Base-by-base conservation (phyloP, 306 rosid genomes). In the Quercus agrifolia region DNA sequence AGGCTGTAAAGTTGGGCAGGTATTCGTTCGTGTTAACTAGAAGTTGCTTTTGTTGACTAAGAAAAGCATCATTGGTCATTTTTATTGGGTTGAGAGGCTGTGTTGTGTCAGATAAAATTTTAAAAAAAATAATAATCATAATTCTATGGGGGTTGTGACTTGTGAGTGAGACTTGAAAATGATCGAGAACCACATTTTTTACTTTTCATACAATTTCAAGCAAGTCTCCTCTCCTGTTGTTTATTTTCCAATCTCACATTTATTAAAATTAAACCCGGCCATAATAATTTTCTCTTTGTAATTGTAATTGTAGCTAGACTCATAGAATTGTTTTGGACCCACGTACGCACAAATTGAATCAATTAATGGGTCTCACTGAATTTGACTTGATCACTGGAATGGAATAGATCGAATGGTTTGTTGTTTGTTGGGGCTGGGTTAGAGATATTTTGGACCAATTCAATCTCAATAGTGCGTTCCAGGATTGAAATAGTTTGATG, bases 41-140 rank as follows among this genome's bases (percentile, higher is more conserved):
- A 41, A 77, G 91, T 70, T 85, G 93, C 83, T 79, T 87, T 87
- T 90, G 82, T 87, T 87, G 93, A 90, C 93, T 63, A 59, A 77
- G 21, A 61, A 55, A 25, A 5, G 78, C 73, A 73, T 41, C 30
- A 66, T 82, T 80, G 71, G 56, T 77, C 78, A 75, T 25, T 68
- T 55, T 6, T 1, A 23, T 70, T 81, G 85, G 84, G 89, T 74
- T 56, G 71, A 74, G 70, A 75, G 79, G 61, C 13, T 55, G 46
- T 5, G 78, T 5, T 41, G 46, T 41, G 46, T 41, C 46, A 41
- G 46, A 41, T 41, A 41, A 41, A 38, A 1, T 6, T 35, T 6
- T 0, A 75, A 46, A 69, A 41, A 46, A 38, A 56, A 52, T 72
- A 55, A 59, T 70, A 23, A 23, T 23, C 1, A 23, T 41, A 61